These are phyloP conservation scores for Echites panduratus DNA, from an alignment of 257 asterid species.

Conservation along the genomic window DNA sequence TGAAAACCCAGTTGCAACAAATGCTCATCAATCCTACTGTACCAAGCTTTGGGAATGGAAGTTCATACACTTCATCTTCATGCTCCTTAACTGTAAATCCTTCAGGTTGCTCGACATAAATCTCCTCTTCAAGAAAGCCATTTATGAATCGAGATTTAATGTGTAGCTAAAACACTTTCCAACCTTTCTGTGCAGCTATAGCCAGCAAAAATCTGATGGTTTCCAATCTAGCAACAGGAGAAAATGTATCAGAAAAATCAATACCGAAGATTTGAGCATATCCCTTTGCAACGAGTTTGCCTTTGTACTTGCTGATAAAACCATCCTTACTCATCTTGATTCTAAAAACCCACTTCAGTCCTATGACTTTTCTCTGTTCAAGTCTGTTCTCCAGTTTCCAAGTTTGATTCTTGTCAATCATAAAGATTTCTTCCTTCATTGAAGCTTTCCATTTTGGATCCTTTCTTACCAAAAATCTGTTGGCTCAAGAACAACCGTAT, in stretches of 20 bases:
- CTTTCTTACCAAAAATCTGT: neutral
- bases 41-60: too few relatives aligned
- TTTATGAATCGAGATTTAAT: neutral
- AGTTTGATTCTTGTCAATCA: conserved; percentile 4
- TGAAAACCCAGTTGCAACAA: too few relatives aligned
- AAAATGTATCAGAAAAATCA: too few relatives aligned
- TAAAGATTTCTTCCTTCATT: conserved; percentile 14
- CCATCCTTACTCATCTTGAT: neutral
- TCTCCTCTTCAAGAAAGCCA: neutral
- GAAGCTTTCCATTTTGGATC: conserved; percentile 1
- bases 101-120: conserved; percentile 4
- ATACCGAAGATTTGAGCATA: too few relatives aligned
- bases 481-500: neutral
- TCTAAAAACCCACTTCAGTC: conserved; percentile 9
- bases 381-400: conserved; percentile 1
- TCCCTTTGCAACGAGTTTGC: neutral
- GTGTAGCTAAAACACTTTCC: conserved; percentile 10
- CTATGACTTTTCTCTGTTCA: conserved; percentile 8
- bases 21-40: too few relatives aligned
- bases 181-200: neutral
- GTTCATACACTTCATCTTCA: too few relatives aligned
- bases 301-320: conserved; percentile 6
- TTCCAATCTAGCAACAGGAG: neutral
- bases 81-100: neutral
- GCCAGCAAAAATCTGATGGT: neutral